Evolutionary conservation across 164 flowering plant genomes (phyloP).

Genomic region (Pachysandra terminalis): DNA sequence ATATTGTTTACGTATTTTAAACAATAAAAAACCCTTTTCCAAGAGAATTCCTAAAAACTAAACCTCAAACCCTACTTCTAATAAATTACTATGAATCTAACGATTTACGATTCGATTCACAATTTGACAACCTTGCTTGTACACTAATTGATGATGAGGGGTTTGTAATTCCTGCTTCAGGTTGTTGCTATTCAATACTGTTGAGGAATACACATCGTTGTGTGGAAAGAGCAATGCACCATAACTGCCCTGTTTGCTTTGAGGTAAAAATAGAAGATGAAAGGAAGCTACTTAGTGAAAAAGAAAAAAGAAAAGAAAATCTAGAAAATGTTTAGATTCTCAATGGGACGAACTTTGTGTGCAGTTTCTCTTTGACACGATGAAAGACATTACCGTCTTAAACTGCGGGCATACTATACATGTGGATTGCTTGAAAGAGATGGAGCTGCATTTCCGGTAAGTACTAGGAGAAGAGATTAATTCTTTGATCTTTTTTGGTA

Average conservation of each 20-base stretch:
- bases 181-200: conserved; percentile 65
- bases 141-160: conserved; percentile 4
- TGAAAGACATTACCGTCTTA: conserved; percentile 61
- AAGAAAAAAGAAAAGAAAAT: too few relatives aligned
- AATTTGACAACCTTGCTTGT: too few relatives aligned
- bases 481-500: background rate
- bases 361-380: conserved; percentile 88
- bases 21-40: too few relatives aligned
- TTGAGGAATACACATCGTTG: conserved; percentile 66
- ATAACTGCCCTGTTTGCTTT: conserved; percentile 85
- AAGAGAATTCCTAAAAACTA: too few relatives aligned
- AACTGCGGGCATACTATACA: conserved; percentile 85
- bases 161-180: conserved; percentile 27
- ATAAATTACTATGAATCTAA: too few relatives aligned
- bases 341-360: background rate
- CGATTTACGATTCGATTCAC: too few relatives aligned
- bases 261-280: conserved; percentile 48
- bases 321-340: background rate
- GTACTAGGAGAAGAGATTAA: conserved; percentile 1
- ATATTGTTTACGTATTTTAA: too few relatives aligned
- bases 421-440: conserved; percentile 68
- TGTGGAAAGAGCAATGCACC: conserved; percentile 90
- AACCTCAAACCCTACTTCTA: too few relatives aligned
- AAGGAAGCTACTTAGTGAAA: background rate
- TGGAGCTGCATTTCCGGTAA: conserved; percentile 66